Base-by-base conservation (phyloP, 2,329 filamentous ascomycete genomes). In the Penicillium sp. region DNA sequence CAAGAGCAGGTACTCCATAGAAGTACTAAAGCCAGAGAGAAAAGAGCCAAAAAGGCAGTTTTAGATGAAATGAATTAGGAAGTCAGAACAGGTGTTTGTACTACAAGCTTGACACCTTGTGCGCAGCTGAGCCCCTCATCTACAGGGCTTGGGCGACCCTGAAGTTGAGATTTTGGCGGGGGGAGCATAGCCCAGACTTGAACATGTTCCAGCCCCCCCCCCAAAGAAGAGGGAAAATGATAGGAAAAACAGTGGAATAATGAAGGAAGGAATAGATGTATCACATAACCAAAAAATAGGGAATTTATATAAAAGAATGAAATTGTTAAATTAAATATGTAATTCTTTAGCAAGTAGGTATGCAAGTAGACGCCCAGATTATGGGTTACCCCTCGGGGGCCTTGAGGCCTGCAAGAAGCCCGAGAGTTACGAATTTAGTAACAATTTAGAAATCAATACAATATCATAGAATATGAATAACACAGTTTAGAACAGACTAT, bases 91-190 rank as follows among this genome's bases (percentile, higher is more conserved):
- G 51, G 22, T 12, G 30, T 42, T 48, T 37, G 51, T 53, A 37
- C 36, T 48, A 53, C 51, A 40, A 33, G 36, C 26, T 31, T 5
- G 33, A 31, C 28, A 53, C 36, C 19, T 53, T 42, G 44, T 53
- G 22, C 30, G 19, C 42, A 48, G 36, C n/a, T 33, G 26, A 36
- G 28, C 42, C 50, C 42, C 42, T 31, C 33, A 42, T 33, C 43
- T 25, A n/a, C 40, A 45, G 50, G 38, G 50, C 43, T 30, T 47
- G 51, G 51, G 36, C 44, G 51, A 53, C 44, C 44, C 37, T 41
- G 30, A 49, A 3, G 30, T 49, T 53, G 36, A 33, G 10, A 37
- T 49, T 33, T 41, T 2, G 44, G 51, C 37, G 51, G 51, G 50
- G 31, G 50, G 25, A 26, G 37, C 44, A 49, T 28, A 37, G 50